These are phyloP conservation scores for Suhomyces sp. DNA, from an alignment of 805 yeast species.

Conservation along the genomic window DNA sequence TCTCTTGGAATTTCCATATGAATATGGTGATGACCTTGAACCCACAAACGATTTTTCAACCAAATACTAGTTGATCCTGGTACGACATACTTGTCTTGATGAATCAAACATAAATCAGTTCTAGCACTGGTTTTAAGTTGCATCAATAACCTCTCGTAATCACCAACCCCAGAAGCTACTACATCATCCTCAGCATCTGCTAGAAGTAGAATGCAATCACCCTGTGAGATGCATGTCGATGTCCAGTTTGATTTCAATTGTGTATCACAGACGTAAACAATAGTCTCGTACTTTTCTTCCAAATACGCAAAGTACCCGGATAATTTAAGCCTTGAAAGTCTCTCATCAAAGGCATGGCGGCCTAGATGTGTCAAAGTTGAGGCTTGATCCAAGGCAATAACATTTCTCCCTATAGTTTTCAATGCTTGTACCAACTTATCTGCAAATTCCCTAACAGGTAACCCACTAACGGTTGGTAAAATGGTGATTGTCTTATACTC, in stretches of 20 bases:
- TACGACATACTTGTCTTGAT: slow-evolving; percentile 75
- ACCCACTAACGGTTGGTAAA: slow-evolving; percentile 71
- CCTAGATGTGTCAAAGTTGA: slow-evolving; percentile 80
- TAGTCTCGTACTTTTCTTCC: slow-evolving; percentile 86
- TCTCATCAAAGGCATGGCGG: slow-evolving; percentile 84
- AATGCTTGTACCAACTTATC: slow-evolving; percentile 68
- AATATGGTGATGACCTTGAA: slow-evolving; percentile 88
- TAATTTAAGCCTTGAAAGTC: slow-evolving; percentile 75
- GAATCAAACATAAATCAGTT: slow-evolving; percentile 81
- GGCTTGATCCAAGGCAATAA: slow-evolving; percentile 80
- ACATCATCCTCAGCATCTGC: slow-evolving; percentile 75
- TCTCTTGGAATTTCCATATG: slow-evolving; percentile 53
- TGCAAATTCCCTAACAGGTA: slow-evolving; percentile 90
- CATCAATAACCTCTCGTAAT: slow-evolving; percentile 74
- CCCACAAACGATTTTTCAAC: slow-evolving; percentile 87
- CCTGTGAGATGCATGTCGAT: slow-evolving; percentile 87
- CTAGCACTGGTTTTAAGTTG: slow-evolving; percentile 80
- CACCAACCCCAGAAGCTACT: slow-evolving; percentile 69
- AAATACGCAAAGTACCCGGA: slow-evolving; percentile 88
- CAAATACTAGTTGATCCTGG: slow-evolving; percentile 85
- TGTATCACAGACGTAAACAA: slow-evolving; percentile 87
- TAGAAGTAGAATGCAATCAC: slow-evolving; percentile 85
- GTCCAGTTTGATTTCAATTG: slow-evolving; percentile 86
- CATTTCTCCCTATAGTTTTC: slow-evolving; percentile 67
- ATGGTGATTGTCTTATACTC: slow-evolving; percentile 82